Base-by-base conservation (phyloP, 495 filamentous ascomycete genomes). In the Podospora anserina region DNA sequence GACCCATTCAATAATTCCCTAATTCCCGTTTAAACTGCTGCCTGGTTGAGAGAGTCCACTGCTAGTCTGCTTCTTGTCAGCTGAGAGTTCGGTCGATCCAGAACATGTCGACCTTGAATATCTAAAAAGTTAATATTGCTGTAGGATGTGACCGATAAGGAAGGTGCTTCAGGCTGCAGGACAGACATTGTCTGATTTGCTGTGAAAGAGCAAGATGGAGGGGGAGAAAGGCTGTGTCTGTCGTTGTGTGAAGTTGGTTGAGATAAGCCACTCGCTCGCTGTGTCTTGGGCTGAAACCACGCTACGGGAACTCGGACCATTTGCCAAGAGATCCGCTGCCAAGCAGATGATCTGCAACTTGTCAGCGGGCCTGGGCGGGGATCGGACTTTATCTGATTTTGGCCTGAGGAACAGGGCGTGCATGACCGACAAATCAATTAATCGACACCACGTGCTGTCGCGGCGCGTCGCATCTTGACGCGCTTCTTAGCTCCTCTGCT, bases 201-300 rank as follows among this genome's bases (percentile, higher is more conserved):
- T 49, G 39, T 16, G 39, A 49, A 49, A 11, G 2, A 49, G 13
- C 23, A 49, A 49, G 39, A 49, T 49, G 39, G 39, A 49, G 39
- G 39, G 39, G 39, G 39, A 49, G 9, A 13, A 16, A 49, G 9
- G 39, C 9, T 13, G 9, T 49, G 39, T 49, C 39, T 13, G 15
- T 49, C 6, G 7, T 16, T 13, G 15, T 3, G 15, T 49, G 39
- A 49, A 16, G 39, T 49, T 49, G 15, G 39, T 13, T 49, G 39
- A 49, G 39, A 49, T 49, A 49, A 49, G 39, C 39, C 39, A 49
- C 9, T 49, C 39, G 39, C 39, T 18, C 39, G 9, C 39, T 49
- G 39, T 49, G 39, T 20, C 7, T 58, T 58, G 55, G 55, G 55
- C 23, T 58, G 55, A 58, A 58, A 58, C 55, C 55, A 58, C 55